Base-by-base conservation (phyloP, 768 basidiomycete species). In the Pleurotus sapidus region DNA sequence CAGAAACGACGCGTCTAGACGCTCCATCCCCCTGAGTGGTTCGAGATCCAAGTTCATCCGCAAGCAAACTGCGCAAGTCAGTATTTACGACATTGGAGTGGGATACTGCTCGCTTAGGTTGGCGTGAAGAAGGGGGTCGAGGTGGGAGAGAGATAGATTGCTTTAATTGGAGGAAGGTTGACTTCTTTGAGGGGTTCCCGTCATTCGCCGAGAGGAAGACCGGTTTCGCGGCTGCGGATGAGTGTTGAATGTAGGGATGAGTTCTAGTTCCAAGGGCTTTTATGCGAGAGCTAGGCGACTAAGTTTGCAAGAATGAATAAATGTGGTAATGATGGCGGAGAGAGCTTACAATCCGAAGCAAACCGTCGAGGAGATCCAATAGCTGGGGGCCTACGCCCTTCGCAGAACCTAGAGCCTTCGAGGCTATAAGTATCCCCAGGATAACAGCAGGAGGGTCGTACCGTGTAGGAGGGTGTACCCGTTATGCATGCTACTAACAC, bases 401-500 rank as follows among this genome's bases (percentile, higher is more conserved):
- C 25, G 27, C 24, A 34, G 27, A 27, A 17, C 38, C 49, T 14
- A 34, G 30, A 14, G 27, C 34, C 49, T 50, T 34, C 24, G 8
- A 45, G 24, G n/a, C 12, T 4, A 54, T 20, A 56, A 42, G 53
- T 34, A 49, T 48, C 55, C 57, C 4, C 42, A 39, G 45, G 24
- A 48, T 25, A 34, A 34, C 30, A 34, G 30, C 30, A 34, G 30
- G 11, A 34, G 30, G 8, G 11, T 34, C 65, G 46, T 42, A 75
- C 78, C 57, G 73, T 56, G 48, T 73, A 73, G 5, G 75, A 68
- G 15, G 66, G 66, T 11, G 47, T 59, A 2, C 75, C 77, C 4
- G 72, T 64, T 12, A 78, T 57, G 57, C 75, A 76, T 5, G 68
- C 66, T 17, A 76, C 49, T 18, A 75, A 62, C 3, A 80, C 64